A percentile compares a stretch with the other conserved stretches of the same genome.
phyloP scores from a whole-genome alignment of 345 rosid species.

The Pistacia vera region DNA sequence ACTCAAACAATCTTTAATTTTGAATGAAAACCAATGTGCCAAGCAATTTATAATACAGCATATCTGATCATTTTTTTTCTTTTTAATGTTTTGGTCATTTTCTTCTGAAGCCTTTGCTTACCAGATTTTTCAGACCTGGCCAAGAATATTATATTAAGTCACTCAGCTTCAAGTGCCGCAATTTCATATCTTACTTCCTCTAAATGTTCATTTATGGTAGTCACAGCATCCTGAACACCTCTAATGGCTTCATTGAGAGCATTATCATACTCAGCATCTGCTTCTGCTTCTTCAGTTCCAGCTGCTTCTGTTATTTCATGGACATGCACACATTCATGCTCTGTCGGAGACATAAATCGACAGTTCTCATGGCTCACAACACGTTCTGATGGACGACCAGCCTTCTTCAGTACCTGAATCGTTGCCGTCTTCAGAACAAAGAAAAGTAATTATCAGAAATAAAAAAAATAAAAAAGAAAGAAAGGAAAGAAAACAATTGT shows the following conservation, averaged over 20 bases:
- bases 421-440: conserved; percentile 63
- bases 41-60: not conserved
- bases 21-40: not conserved
- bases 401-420: conserved; percentile 83
- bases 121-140: not conserved
- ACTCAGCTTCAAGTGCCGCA: conserved; percentile 58
- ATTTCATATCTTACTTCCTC: conserved; percentile 86
- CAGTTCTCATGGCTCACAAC: conserved; percentile 74
- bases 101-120: not conserved
- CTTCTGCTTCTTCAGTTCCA: conserved; percentile 94
- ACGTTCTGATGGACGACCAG: conserved; percentile 82
- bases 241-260: conserved; percentile 87
- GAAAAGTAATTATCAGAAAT: conserved; percentile 10
- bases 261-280: conserved; percentile 81
- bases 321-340: conserved; percentile 76
- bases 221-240: conserved; percentile 85
- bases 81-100: no score
- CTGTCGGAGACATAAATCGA: conserved; percentile 65
- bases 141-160: not conserved
- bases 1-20: not conserved
- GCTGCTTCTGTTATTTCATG: conserved; percentile 83
- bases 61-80: not conserved
- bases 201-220: conserved; percentile 74
- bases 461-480: no score
- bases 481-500: not conserved